Percentiles rank a stretch among this genome's conserved stretches.
These are phyloP conservation scores for Ceratopteris richardii DNA, from an alignment of 75 land plant species.

Conservation along the genomic window DNA sequence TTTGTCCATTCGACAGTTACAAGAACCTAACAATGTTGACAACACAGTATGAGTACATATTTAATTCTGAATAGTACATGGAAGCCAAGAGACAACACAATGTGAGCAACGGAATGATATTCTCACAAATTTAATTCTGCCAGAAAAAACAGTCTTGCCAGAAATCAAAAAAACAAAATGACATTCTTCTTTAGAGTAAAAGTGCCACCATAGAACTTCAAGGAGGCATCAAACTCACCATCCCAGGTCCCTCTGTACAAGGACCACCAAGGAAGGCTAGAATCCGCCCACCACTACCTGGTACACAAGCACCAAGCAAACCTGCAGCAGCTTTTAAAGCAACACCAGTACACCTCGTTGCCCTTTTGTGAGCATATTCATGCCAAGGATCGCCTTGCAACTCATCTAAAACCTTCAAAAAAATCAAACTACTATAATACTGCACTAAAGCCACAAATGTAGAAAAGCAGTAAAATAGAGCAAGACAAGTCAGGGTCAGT, in stretches of 20 bases:
- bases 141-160: too few species aligned
- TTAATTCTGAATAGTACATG: too few species aligned
- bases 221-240: conserved; percentile 50
- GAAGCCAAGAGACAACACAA: too few species aligned
- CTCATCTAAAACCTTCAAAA: conserved; percentile 67
- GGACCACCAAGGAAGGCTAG: conserved; percentile 98
- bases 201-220: too few species aligned
- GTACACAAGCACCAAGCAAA: conserved; percentile 91
- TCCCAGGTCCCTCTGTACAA: conserved; percentile 82
- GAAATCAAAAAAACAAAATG: too few species aligned
- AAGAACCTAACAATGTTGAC: too few species aligned
- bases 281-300: conserved; percentile 90
- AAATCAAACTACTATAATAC: conserved; percentile 1
- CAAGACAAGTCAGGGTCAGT: not conserved
- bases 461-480: not conserved
- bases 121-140: too few species aligned
- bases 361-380: conserved; percentile 60
- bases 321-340: conserved; percentile 87
- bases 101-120: too few species aligned
- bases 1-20: too few species aligned
- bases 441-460: not conserved
- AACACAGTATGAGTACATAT: too few species aligned
- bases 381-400: conserved; percentile 92
- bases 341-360: conserved; percentile 81
- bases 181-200: too few species aligned